Evolutionary conservation across 495 filamentous ascomycete genomes (phyloP).

Genomic region (Penicillium manginii): DNA sequence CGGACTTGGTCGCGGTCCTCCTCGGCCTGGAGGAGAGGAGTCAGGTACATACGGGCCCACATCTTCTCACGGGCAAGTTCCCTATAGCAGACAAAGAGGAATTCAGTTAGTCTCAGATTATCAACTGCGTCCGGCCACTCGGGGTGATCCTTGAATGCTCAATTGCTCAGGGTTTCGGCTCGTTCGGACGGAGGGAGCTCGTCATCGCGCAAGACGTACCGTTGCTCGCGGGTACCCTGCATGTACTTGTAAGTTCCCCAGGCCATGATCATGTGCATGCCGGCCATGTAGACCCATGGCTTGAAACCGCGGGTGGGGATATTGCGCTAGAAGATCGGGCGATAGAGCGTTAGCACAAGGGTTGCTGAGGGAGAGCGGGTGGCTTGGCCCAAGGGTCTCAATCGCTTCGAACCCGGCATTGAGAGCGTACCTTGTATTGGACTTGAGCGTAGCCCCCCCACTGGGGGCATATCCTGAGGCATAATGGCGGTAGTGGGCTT

Average conservation of each 20-base stretch:
- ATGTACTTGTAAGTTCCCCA: conserved; percentile 87
- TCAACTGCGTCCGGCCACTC: neutral
- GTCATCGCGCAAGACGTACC: conserved; percentile 59
- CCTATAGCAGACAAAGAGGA: conserved; percentile 48
- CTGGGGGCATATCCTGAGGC: conserved; percentile 87
- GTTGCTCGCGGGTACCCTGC: conserved; percentile 79
- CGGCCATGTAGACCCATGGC: conserved; percentile 74
- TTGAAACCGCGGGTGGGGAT: conserved; percentile 90
- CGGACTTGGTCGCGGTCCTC: conserved; percentile 93
- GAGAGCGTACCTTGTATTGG: conserved; percentile 85
- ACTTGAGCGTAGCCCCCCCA: conserved; percentile 90
- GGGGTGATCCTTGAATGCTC: neutral
- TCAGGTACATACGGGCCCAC: conserved; percentile 92
- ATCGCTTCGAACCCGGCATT: conserved; percentile 10
- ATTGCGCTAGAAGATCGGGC: conserved; percentile 67
- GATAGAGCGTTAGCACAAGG: conserved; percentile 14
- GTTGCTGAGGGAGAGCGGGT: neutral
- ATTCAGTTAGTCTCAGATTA: conserved; percentile 4
- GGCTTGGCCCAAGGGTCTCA: conserved; percentile 3
- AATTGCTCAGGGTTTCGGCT: conserved; percentile 13
- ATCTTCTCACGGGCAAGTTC: conserved; percentile 96
- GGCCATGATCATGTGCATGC: conserved; percentile 72
- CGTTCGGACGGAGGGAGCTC: conserved; percentile 12
- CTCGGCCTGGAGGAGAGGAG: conserved; percentile 91
- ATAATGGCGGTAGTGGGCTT: conserved; percentile 42